phyloP scores from a whole-genome alignment of 139 green algal genomes.

The Zygnema circumcarinatum region DNA sequence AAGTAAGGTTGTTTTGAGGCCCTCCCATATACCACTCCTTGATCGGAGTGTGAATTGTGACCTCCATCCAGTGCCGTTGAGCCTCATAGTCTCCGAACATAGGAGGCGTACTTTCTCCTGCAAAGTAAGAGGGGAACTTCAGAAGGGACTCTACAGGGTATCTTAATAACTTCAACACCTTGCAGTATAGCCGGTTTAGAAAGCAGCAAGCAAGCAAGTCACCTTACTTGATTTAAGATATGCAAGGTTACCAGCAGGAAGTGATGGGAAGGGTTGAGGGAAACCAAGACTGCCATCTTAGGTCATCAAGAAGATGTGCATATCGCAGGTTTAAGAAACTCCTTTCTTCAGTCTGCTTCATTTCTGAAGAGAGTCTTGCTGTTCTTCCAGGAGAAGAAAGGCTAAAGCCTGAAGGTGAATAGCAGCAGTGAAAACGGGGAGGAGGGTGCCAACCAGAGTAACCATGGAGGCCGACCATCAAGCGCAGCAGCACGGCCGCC shows the following conservation, averaged over 20 bases:
- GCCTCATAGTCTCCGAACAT: slow-evolving; percentile 97
- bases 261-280: too few relatives aligned
- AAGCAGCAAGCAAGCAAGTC: neutral
- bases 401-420: too few relatives aligned
- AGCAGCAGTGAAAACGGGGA: too few relatives aligned
- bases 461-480: slow-evolving; percentile 71
- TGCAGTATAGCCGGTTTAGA: neutral
- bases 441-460: slow-evolving; percentile 78
- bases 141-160: slow-evolving; percentile 48
- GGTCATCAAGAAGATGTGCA: too few relatives aligned
- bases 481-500: slow-evolving; percentile 72
- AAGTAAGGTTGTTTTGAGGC: slow-evolving; percentile 73
- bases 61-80: slow-evolving; percentile 99
- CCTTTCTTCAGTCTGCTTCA: too few relatives aligned
- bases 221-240: slow-evolving; percentile 59
- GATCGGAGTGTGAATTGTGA: slow-evolving; percentile 81
- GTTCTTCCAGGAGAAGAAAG: too few relatives aligned
- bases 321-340: too few relatives aligned
- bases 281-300: too few relatives aligned
- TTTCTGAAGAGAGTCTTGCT: too few relatives aligned
- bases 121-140: neutral
- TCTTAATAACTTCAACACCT: neutral
- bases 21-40: slow-evolving; percentile 79
- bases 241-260: too few relatives aligned
- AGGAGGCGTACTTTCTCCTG: slow-evolving; percentile 73